Conservation (phyloP, 176 grass and related monocot species). For the Carex littledalei region DNA sequence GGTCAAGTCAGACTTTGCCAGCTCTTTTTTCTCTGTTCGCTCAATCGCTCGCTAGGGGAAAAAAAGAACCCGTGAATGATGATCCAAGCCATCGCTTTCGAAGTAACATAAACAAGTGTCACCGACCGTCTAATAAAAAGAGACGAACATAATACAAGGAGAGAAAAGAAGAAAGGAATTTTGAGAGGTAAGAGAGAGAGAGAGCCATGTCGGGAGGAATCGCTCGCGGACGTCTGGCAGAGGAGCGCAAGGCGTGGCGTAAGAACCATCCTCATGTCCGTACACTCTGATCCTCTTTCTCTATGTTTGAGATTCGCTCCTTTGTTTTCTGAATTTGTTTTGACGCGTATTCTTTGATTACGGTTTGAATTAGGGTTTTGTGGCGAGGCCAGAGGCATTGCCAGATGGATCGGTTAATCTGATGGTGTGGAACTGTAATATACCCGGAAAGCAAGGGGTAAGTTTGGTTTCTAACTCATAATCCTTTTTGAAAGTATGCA, state of each 20-base stretch:
- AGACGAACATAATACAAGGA: not conserved
- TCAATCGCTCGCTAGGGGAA: not conserved
- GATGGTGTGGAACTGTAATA: slow-evolving; percentile 89
- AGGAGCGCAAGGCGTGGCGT: slow-evolving; percentile 95
- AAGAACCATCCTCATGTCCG: slow-evolving; percentile 93
- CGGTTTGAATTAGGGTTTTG: slow-evolving; percentile 53
- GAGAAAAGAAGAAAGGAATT: not conserved
- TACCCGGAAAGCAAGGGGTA: slow-evolving; percentile 96
- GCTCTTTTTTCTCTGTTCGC: not conserved
- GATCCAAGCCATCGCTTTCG: not conserved
- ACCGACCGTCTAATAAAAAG: not conserved
- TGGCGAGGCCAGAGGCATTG: slow-evolving; percentile 78
- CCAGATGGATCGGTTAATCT: slow-evolving; percentile 69
- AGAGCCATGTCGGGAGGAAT: slow-evolving; percentile 56
- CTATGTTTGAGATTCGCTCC: not conserved
- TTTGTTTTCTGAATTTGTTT: slow-evolving; percentile 19
- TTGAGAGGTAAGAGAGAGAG: not conserved
- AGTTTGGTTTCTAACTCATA: not conserved
- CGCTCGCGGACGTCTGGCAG: slow-evolving; percentile 75
- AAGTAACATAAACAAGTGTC: not conserved
- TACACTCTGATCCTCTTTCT: not conserved
- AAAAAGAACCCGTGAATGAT: not conserved
- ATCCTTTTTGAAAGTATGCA: not conserved
- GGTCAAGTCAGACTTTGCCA: not conserved
- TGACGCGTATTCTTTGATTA: not conserved